Evolutionary conservation across 495 filamentous ascomycete genomes (phyloP).

Genomic region (Glonium stellatum): DNA sequence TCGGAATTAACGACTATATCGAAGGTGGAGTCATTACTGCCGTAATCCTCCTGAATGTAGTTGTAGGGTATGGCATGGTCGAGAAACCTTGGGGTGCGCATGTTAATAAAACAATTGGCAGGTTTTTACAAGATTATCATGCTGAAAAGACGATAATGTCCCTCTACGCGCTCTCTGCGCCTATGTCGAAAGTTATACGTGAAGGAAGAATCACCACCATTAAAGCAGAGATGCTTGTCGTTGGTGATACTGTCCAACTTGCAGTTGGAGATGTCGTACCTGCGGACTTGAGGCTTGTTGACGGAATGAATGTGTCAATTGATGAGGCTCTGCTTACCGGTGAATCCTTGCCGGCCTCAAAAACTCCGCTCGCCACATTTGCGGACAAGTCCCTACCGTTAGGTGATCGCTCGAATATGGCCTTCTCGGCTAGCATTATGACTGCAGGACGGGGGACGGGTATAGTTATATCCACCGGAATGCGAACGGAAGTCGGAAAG

Average conservation of each 20-base stretch:
- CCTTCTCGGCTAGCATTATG: conserved; percentile 62
- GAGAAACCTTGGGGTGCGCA: conserved; percentile 20
- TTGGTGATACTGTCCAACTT: conserved; percentile 63
- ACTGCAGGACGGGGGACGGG: conserved; percentile 59
- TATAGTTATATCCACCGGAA: conserved; percentile 59
- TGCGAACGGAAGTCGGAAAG: conserved; percentile 62
- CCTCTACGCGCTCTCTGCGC: conserved; percentile 66
- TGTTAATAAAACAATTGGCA: conserved; percentile 23
- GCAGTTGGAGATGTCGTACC: conserved; percentile 62
- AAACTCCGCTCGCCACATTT: conserved; percentile 37
- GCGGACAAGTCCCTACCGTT: conserved; percentile 44
- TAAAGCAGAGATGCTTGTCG: conserved; percentile 63
- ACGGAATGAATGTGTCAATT: conserved; percentile 60
- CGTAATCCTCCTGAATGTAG: conserved; percentile 72
- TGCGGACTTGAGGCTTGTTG: conserved; percentile 57
- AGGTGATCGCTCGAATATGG: conserved; percentile 63
- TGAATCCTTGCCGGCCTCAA: conserved; percentile 59
- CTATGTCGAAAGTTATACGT: conserved; percentile 66
- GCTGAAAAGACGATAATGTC: conserved; percentile 82
- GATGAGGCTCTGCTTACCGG: conserved; percentile 73
- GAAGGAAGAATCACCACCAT: conserved; percentile 58
- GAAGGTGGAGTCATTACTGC: conserved; percentile 28
- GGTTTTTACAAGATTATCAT: conserved; percentile 71
- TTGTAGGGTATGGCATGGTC: conserved; percentile 42
- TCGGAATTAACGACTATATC: conserved; percentile 26